Evolutionary conservation across 352 stramenopile species (phyloP), one percentile per base, ranked within the genome.

Genomic region (Albugo laibachii): DNA sequence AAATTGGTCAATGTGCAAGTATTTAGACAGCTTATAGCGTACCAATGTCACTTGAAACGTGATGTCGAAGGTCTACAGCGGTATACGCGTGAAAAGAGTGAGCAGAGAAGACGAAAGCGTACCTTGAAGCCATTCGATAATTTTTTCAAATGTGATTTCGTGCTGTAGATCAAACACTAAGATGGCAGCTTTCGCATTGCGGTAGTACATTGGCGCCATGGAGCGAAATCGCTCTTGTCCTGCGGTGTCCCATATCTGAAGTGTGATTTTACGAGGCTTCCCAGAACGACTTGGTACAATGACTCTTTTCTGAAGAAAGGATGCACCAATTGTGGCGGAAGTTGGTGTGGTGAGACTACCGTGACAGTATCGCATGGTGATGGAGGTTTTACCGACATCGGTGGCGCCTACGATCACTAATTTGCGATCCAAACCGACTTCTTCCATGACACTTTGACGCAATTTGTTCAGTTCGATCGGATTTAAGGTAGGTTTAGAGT

Each of bases 141-240:
- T 77, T 55, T 91, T 87, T 46, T 85, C 69, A 40, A 93, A 89
- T 36, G 67, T 80, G 20, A 65, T 63, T 42, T 77, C 57, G 47
- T 75, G 84, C 41, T 68, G 75, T 31, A 93, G 50, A 43, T 91
- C 77, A 49, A 91, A 87, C 0, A 93, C 80, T 37, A 93, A 56
- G 45, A 93, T 88, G 24, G 80, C 80, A 2, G 80, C 80, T 50
- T 85, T 85, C 24, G 80, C 78, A 50, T 93, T 87, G 38, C 80
- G 75, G 57, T 93, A 93, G 58, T 93, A 93, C 78, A 93, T 91
- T 11, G 80, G 78, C 40, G 77, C 77, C 79, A 92, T 92, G 38
- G 73, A 87, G 15, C 77, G 69, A 53, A 92, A 92, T 15, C 79
- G 64, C 52, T 83, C 70, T 53, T 83, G 70, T 8, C 70, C 70